phyloP scores from a whole-genome alignment of 192 early-diverging fungal species.

The Entrophospora sp. region DNA sequence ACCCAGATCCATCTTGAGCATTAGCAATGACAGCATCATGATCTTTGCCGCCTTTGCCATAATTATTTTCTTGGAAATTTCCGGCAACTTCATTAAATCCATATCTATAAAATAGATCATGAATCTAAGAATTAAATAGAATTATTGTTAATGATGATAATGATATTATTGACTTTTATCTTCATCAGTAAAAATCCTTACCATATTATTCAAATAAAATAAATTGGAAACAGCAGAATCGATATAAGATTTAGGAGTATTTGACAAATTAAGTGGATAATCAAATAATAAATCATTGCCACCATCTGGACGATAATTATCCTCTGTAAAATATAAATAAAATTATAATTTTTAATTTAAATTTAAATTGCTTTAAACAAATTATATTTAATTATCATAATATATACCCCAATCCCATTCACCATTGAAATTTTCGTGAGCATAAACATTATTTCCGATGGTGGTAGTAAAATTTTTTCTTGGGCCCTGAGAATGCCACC shows the following conservation, averaged over 20 bases:
- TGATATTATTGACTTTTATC: background rate
- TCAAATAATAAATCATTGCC: conserved; percentile 57
- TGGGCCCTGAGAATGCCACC: conserved; percentile 66
- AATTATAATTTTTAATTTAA: no score
- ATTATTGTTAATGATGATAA: background rate
- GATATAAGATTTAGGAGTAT: conserved; percentile 60
- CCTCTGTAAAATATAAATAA: no score
- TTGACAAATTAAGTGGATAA: conserved; percentile 56
- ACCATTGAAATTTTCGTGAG: conserved; percentile 75
- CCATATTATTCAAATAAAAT: conserved; percentile 86
- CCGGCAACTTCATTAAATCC: conserved; percentile 87
- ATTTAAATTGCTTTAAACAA: no score
- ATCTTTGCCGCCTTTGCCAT: conserved; percentile 65
- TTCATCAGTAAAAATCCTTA: conserved; percentile 8
- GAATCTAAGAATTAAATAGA: conserved; percentile 41
- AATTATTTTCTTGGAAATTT: conserved; percentile 91
- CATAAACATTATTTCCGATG: conserved; percentile 87
- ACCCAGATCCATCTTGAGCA: conserved; percentile 84
- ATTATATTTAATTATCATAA: no score
- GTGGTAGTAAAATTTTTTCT: conserved; percentile 58
- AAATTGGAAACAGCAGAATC: conserved; percentile 77
- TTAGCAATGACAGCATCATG: conserved; percentile 85
- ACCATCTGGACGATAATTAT: conserved; percentile 70
- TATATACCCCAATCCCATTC: conserved; percentile 62
- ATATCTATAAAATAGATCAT: conserved; percentile 83